Percentiles rank a stretch among this genome's conserved stretches.
Conservation (phyloP, 1,139 yeast genomes). For the Saccharomyces uvarum region DNA sequence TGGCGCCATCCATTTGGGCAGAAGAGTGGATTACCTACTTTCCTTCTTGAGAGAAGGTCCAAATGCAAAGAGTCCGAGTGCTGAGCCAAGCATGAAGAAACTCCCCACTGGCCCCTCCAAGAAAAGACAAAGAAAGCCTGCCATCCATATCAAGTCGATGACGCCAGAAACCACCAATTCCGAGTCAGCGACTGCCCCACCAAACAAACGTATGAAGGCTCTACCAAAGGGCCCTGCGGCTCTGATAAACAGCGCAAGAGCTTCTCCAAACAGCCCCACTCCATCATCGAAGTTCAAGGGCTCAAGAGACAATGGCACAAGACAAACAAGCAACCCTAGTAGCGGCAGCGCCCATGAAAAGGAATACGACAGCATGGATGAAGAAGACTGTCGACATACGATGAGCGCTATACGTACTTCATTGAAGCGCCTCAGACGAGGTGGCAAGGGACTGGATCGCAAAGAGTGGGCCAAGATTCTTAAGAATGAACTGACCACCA, state of each 20-base stretch:
- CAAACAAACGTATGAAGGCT: constrained; percentile 12
- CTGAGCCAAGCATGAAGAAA: constrained; percentile 14
- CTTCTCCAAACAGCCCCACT: constrained; percentile 1
- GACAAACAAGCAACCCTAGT: background rate
- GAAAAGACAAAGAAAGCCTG: background rate
- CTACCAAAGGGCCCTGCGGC: constrained; percentile 21
- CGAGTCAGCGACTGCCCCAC: constrained; percentile 3
- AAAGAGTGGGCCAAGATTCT: constrained; percentile 76
- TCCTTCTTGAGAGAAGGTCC: constrained; percentile 40
- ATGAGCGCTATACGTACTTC: constrained; percentile 72
- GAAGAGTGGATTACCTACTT: constrained; percentile 84
- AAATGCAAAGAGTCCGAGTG: constrained; percentile 8
- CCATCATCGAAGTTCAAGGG: constrained; percentile 2
- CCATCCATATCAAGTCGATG: constrained; percentile 2
- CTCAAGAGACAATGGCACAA: constrained; percentile 1
- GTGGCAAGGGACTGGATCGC: constrained; percentile 74
- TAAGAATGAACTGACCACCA: constrained; percentile 62
- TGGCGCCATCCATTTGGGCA: constrained; percentile 86
- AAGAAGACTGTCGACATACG: constrained; percentile 52
- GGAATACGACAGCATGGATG: constrained; percentile 81
- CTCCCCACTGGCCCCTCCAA: constrained; percentile 5
- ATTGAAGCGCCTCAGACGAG: constrained; percentile 65
- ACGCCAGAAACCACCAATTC: constrained; percentile 1
- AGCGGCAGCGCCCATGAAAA: constrained; percentile 32
- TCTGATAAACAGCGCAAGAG: background rate